Evolutionary conservation across 305 asterid species (phyloP).

Genomic region (Solanum hybrid): DNA sequence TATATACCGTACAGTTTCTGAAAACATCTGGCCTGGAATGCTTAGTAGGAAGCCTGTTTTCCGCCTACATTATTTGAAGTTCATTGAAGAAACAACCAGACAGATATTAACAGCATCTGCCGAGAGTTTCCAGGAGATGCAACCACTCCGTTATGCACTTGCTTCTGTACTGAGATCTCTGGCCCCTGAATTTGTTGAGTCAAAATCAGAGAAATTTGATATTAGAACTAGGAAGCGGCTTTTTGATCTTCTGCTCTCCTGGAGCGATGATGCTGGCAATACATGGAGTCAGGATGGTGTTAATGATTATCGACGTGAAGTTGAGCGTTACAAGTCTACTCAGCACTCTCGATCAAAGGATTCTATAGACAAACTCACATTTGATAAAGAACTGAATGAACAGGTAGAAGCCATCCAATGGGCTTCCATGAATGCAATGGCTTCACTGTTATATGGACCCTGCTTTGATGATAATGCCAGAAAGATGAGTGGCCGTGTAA

Average conservation of each 20-base stretch:
- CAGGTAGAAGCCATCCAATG: slow-evolving; percentile 99
- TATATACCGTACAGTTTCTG: slow-evolving; percentile 87
- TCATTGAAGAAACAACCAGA: slow-evolving; percentile 85
- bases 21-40: slow-evolving; percentile 99
- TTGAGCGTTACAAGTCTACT: slow-evolving; percentile 90
- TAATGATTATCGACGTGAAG: slow-evolving; percentile 95
- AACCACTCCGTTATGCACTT: slow-evolving; percentile 90
- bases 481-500: slow-evolving; percentile 98
- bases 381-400: slow-evolving; percentile 88
- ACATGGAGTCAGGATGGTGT: slow-evolving; percentile 95
- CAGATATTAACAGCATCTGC: slow-evolving; percentile 60
- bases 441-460: slow-evolving; percentile 92
- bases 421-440: slow-evolving; percentile 99
- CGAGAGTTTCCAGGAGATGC: slow-evolving; percentile 89
- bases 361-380: slow-evolving; percentile 87
- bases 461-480: slow-evolving; percentile 99
- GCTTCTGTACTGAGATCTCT: slow-evolving; percentile 88
- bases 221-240: slow-evolving; percentile 84
- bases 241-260: slow-evolving; percentile 87
- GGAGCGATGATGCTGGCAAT: slow-evolving; percentile 92
- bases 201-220: slow-evolving; percentile 94
- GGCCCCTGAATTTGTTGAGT: slow-evolving; percentile 98
- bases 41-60: slow-evolving; percentile 89
- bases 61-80: slow-evolving; percentile 94
- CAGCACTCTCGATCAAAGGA: slow-evolving; percentile 97